phyloP scores from a whole-genome alignment of 2,329 filamentous ascomycete genomes.

The Tolypocladium endophyticum region DNA sequence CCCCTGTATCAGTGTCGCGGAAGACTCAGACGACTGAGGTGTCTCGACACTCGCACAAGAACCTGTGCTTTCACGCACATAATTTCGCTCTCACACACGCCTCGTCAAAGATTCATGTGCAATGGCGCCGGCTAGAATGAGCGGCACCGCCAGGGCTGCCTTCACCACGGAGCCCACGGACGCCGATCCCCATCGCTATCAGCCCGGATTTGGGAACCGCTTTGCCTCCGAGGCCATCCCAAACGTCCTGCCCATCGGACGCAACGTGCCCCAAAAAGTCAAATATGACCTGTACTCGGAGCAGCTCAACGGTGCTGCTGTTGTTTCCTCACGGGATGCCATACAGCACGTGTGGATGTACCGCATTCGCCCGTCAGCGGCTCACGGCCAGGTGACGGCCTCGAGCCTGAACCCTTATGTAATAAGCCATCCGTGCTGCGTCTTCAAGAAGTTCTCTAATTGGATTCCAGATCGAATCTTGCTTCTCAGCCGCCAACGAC shows the following conservation, averaged over 20 bases:
- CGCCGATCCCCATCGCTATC: constrained; percentile 38
- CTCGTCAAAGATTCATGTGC: neutral
- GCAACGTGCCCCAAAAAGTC: constrained; percentile 33
- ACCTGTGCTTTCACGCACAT: neutral
- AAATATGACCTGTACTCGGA: constrained; percentile 32
- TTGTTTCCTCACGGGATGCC: constrained; percentile 17
- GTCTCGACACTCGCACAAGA: neutral
- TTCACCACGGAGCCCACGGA: constrained; percentile 11
- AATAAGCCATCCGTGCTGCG: neutral
- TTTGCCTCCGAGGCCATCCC: constrained; percentile 36
- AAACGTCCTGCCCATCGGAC: constrained; percentile 30
- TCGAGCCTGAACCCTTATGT: constrained; percentile 16
- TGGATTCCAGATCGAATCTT: constrained; percentile 20
- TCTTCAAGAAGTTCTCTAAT: neutral
- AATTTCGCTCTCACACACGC: neutral
- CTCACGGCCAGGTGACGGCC: constrained; percentile 12
- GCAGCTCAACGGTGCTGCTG: constrained; percentile 33
- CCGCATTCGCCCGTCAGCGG: constrained; percentile 20
- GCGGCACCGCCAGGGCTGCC: constrained; percentile 9
- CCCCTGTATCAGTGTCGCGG: neutral
- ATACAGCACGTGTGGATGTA: constrained; percentile 24
- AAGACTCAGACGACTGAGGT: neutral
- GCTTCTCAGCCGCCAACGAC: constrained; percentile 35
- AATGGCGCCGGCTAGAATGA: constrained; percentile 1
- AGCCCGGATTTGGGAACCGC: constrained; percentile 44